Evolutionary conservation across 73 alveolate genomes (phyloP), one percentile per base, ranked within the genome.

Genomic region (Tetrahymena malaccensis): DNA sequence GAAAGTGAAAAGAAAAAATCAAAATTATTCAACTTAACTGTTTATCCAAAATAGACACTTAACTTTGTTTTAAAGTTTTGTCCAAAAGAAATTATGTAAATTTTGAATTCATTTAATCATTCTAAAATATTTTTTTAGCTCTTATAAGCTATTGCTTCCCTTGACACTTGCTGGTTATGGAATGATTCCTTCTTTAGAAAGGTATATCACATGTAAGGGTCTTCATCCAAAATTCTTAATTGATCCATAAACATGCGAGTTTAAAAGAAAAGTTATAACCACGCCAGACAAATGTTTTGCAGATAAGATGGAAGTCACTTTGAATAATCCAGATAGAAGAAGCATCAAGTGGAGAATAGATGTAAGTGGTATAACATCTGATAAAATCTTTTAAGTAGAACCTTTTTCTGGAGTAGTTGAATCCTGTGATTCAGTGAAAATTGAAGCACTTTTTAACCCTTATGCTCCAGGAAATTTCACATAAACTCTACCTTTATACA

Each of bases 361-460:
- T 58, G 94, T 97, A 93, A 97, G 96, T 3, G 96, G 97, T 58
- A 96, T 97, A 43, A 98, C 97, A 34, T 44, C 97, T 38, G 96
- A 96, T 35, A 98, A 98, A 94, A 98, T 98, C 21, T 98, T 98
- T 96, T 85, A 98, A 44, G 97, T 98, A 95, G 98, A 97, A 43
- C 99, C 99, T 1, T 96, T 97, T 93, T 98, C 97, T 85, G 99
- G 99, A 1, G 94, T 97, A 95, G 97, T 98, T 7, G 99, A 97
- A n/a, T 98, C 99, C 55, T 98, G 98, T 19, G 96, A 98, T 17
- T 96, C 98, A 34, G 98, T 98, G 10, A 98, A 99, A 57, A 98
- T 99, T 17, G 96, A 99, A 96, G 99, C 98, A 8, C 96, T 98
- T 34, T 99, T 99, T 93, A 99, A 99, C 85, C 99, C 99, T 4